These are phyloP conservation scores for Neurospora discreta DNA, from an alignment of 495 filamentous ascomycete genomes.

Conservation along the genomic window DNA sequence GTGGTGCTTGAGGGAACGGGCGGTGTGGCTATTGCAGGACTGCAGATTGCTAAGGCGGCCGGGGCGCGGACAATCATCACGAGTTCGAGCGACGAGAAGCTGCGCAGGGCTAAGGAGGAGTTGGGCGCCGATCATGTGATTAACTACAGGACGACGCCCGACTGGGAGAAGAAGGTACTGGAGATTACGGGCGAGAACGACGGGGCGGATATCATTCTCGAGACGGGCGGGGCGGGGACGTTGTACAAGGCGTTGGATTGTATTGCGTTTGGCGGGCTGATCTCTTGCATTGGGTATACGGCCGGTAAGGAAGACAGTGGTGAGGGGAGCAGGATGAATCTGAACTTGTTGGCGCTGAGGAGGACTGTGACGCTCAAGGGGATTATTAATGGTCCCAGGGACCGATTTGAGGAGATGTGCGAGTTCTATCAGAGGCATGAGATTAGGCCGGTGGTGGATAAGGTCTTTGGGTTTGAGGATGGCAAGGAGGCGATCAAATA, in stretches of 20 bases:
- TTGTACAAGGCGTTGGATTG: constrained; percentile 29
- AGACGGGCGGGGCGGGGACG: constrained; percentile 38
- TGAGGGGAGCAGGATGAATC: constrained; percentile 24
- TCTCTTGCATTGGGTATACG: constrained; percentile 35
- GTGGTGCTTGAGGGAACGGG: constrained; percentile 38
- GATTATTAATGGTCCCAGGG: constrained; percentile 23
- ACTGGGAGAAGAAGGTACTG: constrained; percentile 33
- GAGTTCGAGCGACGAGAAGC: constrained; percentile 33
- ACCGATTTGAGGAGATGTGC: constrained; percentile 27
- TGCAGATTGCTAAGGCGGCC: constrained; percentile 29
- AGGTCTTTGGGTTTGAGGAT: constrained; percentile 24
- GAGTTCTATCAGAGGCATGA: constrained; percentile 21
- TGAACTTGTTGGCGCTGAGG: constrained; percentile 26
- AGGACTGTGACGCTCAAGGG: constrained; percentile 29
- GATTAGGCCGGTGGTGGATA: constrained; percentile 25
- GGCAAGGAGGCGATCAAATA: neutral
- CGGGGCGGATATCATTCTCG: constrained; percentile 39
- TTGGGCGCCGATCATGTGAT: constrained; percentile 33
- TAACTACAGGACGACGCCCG: constrained; percentile 32
- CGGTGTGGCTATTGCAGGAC: constrained; percentile 26
- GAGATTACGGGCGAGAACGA: constrained; percentile 23
- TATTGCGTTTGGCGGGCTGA: constrained; percentile 32
- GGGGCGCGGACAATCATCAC: constrained; percentile 32
- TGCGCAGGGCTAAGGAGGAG: constrained; percentile 23
- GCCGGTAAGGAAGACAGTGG: constrained; percentile 30